Evolutionary conservation across 2,329 filamentous ascomycete genomes (phyloP).

Genomic region (Shiraia bambusicola): DNA sequence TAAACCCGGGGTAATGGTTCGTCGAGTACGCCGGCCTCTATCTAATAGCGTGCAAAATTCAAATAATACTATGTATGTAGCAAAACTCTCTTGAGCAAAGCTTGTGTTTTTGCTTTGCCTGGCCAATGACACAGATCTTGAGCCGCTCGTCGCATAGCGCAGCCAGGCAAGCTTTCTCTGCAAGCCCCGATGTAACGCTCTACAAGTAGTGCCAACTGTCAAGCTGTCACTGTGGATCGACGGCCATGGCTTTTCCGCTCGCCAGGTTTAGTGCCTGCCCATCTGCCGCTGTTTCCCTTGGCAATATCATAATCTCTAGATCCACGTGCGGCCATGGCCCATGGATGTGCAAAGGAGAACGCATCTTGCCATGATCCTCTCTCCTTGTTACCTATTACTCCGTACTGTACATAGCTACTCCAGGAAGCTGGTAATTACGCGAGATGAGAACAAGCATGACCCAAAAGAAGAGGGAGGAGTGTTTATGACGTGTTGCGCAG

Average conservation of each 20-base stretch:
- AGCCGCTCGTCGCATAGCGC: conserved; percentile 6
- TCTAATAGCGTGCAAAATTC: conserved; percentile 2
- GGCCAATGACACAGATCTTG: conserved; percentile 16
- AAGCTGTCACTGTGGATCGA: conserved; percentile 8
- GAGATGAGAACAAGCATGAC: conserved; percentile 7
- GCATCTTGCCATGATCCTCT: too few relatives aligned
- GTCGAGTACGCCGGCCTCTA: conserved; percentile 8
- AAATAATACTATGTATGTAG: too few relatives aligned
- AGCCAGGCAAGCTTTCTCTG: not conserved
- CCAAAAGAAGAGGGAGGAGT: conserved; percentile 13
- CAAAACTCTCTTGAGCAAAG: conserved; percentile 10
- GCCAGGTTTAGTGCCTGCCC: conserved; percentile 9
- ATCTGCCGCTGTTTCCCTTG: conserved; percentile 9
- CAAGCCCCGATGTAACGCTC: conserved; percentile 22
- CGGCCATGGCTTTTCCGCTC: conserved; percentile 12
- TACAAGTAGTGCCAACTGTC: conserved; percentile 15
- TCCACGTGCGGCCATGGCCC: conserved; percentile 13
- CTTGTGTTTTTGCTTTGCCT: conserved; percentile 13
- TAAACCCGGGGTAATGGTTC: conserved; percentile 16
- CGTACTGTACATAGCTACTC: conserved; percentile 13
- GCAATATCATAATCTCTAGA: conserved; percentile 4
- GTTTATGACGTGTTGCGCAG: conserved; percentile 15
- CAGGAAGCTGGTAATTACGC: conserved; percentile 6
- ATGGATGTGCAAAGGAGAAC: conserved; percentile 2
- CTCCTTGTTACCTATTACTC: too few relatives aligned